Evolutionary conservation across 805 yeast species (phyloP).

Genomic region (Ogataea dorogensis): DNA sequence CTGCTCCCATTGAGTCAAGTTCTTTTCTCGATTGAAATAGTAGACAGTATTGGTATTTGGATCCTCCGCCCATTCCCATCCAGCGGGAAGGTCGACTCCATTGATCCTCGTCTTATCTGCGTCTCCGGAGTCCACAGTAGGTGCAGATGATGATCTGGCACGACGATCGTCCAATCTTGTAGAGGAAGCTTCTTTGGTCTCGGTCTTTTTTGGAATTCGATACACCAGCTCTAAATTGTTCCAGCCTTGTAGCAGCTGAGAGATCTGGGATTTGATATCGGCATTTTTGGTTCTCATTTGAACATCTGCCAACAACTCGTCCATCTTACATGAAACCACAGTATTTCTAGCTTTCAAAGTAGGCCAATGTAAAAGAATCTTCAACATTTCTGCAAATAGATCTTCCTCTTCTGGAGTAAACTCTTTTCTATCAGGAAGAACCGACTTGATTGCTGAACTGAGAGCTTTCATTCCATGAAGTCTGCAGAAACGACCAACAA

Average conservation of each 20-base stretch:
- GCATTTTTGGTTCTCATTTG: conserved; percentile 23
- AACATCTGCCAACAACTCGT: conserved; percentile 52
- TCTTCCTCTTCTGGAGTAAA: conserved; percentile 35
- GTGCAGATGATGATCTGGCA: conserved; percentile 11
- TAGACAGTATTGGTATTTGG: conserved; percentile 44
- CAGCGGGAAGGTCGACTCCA: conserved; percentile 48
- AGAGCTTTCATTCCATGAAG: conserved; percentile 87
- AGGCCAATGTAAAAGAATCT: conserved; percentile 64
- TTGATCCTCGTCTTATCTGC: conserved; percentile 21
- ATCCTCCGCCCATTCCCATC: conserved; percentile 64
- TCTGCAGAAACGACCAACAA: conserved; percentile 61
- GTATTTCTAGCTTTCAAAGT: conserved; percentile 68
- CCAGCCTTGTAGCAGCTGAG: conserved; percentile 63
- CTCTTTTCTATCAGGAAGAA: conserved; percentile 9
- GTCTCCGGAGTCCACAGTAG: conserved; percentile 6
- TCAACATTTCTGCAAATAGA: conserved; percentile 49
- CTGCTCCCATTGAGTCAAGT: conserved; percentile 57
- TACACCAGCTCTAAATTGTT: conserved; percentile 73
- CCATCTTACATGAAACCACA: conserved; percentile 72
- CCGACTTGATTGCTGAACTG: conserved; percentile 52
- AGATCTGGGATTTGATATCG: conserved; percentile 38
- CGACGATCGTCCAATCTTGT: conserved; percentile 27
- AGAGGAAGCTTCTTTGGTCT: conserved; percentile 21
- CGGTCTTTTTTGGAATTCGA: conserved; percentile 67
- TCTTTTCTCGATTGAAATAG: conserved; percentile 51